A percentile compares a stretch with the other conserved stretches of the same genome.
Evolutionary conservation across 495 filamentous ascomycete species (phyloP).

Genomic region (Letharia columbiana): DNA sequence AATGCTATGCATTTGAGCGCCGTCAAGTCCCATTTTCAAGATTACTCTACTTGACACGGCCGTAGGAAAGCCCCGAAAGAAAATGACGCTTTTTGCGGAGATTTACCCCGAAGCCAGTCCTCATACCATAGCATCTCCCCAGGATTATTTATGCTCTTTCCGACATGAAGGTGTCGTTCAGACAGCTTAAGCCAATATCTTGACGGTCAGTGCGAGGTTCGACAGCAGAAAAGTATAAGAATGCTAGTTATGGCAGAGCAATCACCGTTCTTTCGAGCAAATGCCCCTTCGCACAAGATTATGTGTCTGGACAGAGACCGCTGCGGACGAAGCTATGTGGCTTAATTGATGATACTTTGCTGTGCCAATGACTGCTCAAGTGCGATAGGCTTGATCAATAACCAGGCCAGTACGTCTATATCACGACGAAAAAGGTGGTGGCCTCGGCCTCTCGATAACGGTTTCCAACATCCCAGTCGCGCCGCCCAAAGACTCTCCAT

Average conservation of each 20-base stretch:
- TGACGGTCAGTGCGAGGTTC: background rate
- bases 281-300: background rate
- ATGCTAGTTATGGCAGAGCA: background rate
- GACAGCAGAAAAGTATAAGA: background rate
- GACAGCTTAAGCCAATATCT: background rate
- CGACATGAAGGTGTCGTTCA: background rate
- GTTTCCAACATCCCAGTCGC: conserved; percentile 44
- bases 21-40: background rate
- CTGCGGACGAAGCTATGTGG: background rate
- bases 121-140: background rate
- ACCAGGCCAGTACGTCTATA: conserved; percentile 57
- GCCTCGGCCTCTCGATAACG: conserved; percentile 66
- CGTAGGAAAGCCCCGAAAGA: background rate
- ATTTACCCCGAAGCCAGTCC: background rate
- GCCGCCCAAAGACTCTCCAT: conserved; percentile 31
- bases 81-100: background rate
- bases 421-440: conserved; percentile 51
- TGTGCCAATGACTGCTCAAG: conserved; percentile 52
- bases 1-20: background rate
- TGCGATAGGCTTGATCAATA: conserved; percentile 26
- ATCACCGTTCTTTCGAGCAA: background rate
- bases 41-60: too few species aligned
- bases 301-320: background rate
- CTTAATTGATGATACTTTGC: background rate
- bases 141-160: background rate